These are phyloP conservation scores for Wickerhamiella nectarea DNA, from an alignment of 805 yeast genomes.

Conservation along the genomic window DNA sequence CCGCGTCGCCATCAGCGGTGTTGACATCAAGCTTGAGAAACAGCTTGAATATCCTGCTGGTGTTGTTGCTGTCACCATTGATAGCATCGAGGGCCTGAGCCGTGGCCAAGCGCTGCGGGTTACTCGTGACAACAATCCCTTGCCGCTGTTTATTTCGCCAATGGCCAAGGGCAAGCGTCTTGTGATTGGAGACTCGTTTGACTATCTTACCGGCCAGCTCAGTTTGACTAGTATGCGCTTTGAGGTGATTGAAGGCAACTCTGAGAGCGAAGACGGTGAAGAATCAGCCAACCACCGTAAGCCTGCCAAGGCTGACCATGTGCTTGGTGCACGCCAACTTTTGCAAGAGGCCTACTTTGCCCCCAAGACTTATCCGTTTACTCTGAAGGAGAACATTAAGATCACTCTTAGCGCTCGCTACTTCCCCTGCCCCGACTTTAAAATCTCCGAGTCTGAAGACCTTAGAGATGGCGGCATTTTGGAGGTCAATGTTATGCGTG, in stretches of 20 bases:
- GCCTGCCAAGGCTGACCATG: constrained; percentile 30
- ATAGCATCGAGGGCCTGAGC: constrained; percentile 13
- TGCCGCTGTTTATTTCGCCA: constrained; percentile 46
- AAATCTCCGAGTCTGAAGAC: constrained; percentile 61
- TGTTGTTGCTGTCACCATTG: constrained; percentile 53
- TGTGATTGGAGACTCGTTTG: constrained; percentile 19
- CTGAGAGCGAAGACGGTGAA: constrained; percentile 11
- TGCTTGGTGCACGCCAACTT: constrained; percentile 32
- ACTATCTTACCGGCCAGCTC: constrained; percentile 21
- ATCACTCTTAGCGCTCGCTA: constrained; percentile 34
- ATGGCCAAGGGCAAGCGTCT: constrained; percentile 33
- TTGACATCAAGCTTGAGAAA: constrained; percentile 30
- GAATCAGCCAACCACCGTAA: constrained; percentile 10
- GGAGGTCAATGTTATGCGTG: constrained; percentile 46
- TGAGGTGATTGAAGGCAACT: constrained; percentile 17
- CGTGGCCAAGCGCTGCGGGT: constrained; percentile 54
- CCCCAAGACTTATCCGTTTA: constrained; percentile 15
- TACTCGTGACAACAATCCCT: constrained; percentile 63
- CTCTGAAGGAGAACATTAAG: constrained; percentile 9
- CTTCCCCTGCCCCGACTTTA: constrained; percentile 52
- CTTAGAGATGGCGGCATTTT: constrained; percentile 63
- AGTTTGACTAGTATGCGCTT: constrained; percentile 15
- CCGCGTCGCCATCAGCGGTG: constrained; percentile 22
- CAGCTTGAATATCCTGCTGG: constrained; percentile 55
- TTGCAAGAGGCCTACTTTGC: constrained; percentile 16